phyloP scores from a whole-genome alignment of 1,284 basidiomycete genomes.

The Ganoderma sp. region DNA sequence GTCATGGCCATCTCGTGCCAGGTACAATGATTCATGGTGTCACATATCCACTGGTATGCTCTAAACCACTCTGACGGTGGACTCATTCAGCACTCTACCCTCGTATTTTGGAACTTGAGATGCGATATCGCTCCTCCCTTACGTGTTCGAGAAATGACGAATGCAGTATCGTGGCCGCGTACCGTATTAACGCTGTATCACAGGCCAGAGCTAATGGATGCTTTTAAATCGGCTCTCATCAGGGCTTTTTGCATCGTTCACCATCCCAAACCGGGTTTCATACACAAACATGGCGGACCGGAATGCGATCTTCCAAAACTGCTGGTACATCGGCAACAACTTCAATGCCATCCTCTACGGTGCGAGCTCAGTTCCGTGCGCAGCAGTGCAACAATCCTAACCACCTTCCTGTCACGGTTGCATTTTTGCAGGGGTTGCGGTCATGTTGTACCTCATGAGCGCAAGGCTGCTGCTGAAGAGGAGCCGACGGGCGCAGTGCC shows the following conservation, averaged over 20 bases:
- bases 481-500: not conserved
- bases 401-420: constrained; percentile 65
- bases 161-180: too few relatives aligned
- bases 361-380: not conserved
- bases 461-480: constrained; percentile 20
- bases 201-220: not conserved
- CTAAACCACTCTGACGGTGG: constrained; percentile 63
- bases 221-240: not conserved
- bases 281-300: not conserved
- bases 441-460: constrained; percentile 28
- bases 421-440: constrained; percentile 24
- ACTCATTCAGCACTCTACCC: not conserved
- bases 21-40: not conserved
- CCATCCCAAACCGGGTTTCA: not conserved
- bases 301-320: not conserved
- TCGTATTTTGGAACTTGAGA: not conserved
- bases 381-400: not conserved
- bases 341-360: constrained; percentile 14
- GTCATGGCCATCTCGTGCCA: not conserved
- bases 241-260: not conserved
- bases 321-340: constrained; percentile 5
- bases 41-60: constrained; percentile 59
- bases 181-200: not conserved
- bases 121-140: not conserved
- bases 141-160: not conserved